Percentiles rank a stretch among this genome's conserved stretches.
These are phyloP conservation scores for Emydomyces testavorans DNA, from an alignment of 2,329 filamentous ascomycete species.

Conservation along the genomic window DNA sequence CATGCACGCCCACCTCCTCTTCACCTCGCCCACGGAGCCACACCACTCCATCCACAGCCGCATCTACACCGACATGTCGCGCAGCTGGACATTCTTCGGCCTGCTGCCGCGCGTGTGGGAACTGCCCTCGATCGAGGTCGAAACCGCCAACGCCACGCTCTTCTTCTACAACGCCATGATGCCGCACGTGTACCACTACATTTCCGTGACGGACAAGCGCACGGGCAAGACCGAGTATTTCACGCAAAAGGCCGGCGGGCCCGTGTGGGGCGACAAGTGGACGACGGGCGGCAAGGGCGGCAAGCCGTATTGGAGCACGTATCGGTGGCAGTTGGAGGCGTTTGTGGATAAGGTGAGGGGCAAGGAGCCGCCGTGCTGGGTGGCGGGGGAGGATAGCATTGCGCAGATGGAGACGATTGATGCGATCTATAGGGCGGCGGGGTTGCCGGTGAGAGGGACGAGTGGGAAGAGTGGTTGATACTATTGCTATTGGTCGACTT, in stretches of 20 bases:
- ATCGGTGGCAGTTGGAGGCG: constrained; percentile 16
- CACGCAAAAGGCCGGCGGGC: constrained; percentile 23
- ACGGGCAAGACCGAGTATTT: constrained; percentile 21
- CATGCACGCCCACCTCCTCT: constrained; percentile 24
- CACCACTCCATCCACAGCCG: constrained; percentile 21
- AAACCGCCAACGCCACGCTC: constrained; percentile 24
- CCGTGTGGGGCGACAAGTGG: constrained; percentile 23
- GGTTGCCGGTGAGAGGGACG: constrained; percentile 10
- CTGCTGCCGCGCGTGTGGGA: constrained; percentile 26
- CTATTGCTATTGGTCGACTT: no score
- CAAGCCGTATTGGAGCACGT: constrained; percentile 15
- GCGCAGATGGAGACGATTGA: constrained; percentile 14
- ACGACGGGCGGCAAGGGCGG: constrained; percentile 23
- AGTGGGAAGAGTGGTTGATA: not conserved
- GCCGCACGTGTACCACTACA: constrained; percentile 28
- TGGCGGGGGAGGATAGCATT: constrained; percentile 13
- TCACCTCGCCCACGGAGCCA: constrained; percentile 16
- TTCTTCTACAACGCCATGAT: constrained; percentile 28
- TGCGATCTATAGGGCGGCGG: constrained; percentile 14
- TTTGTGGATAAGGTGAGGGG: constrained; percentile 15
- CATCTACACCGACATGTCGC: constrained; percentile 25
- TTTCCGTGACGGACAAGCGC: constrained; percentile 23
- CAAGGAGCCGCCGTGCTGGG: constrained; percentile 15
- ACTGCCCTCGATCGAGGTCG: constrained; percentile 25
- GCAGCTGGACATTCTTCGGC: constrained; percentile 17